Evolutionary conservation across 1,139 yeast species (phyloP), one percentile per base, ranked within the genome.

Genomic region (Geotrichum carabidarum): DNA sequence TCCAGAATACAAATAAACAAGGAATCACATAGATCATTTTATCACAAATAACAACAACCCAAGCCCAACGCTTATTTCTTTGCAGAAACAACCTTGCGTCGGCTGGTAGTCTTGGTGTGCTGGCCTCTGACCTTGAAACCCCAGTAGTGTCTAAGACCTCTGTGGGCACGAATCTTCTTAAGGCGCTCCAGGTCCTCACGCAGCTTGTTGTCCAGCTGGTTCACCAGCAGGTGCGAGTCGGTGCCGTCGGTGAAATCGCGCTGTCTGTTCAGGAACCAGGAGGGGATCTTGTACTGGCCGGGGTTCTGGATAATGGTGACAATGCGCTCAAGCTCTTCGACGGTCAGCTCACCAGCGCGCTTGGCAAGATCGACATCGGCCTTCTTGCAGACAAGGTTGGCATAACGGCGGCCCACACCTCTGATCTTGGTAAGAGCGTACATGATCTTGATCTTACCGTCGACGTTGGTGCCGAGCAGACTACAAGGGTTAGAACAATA

Each of bases 141-240:
- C 98, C 98, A 93, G 94, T 86, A 91, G 85, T 93, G 99, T 86
- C 99, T 89, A 78, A 93, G 87, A 91, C 99, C 99, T 82, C 98
- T 87, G 94, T 93, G 99, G 74, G 98, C 83, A 86, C 98, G 93
- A 86, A 94, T 93, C 83, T 94, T 93, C 95, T 94, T 94, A 79
- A 93, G 85, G 84, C 98, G 93, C 83, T 93, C 99, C 78, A 93
- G 84, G 76, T 93, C 99, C 77, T 93, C 99, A 87, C 99, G 94
- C 80, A 93, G 88, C 83, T 93, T 93, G 74, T 96, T 88, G 82
- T 94, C 99, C 78, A 94, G 82, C 83, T 88, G 88, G 93, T 93
- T 93, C 72, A 98, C 98, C 73, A 93, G 86, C 74, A 88, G 88
- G 83, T 93, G 99, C 84, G 89, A 84, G 82, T 93, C 95, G 85